Conservation (phyloP, 1,284 basidiomycete genomes). For the Cryptococcus deneoformans region DNA sequence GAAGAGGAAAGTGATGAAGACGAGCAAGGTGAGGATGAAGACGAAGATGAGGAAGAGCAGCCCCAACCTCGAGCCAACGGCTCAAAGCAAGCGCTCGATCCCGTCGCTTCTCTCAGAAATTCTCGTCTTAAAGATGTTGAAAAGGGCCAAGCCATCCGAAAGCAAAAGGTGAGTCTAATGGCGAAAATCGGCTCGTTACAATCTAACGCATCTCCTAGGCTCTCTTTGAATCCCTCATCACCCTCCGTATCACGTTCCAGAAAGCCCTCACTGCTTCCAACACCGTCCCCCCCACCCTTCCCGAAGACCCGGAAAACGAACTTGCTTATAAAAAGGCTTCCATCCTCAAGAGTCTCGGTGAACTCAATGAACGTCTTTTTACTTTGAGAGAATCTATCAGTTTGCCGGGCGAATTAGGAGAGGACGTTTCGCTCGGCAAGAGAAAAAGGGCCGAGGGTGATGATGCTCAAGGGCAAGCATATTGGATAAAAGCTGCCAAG, state of each 20-base stretch:
- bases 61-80: conserved; percentile 6
- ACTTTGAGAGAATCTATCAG: conserved; percentile 60
- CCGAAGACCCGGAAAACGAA: conserved; percentile 28
- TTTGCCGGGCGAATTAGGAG: conserved; percentile 25
- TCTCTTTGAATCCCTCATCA: conserved; percentile 78
- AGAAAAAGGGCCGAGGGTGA: conserved; percentile 20
- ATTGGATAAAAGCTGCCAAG: conserved; percentile 33
- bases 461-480: conserved; percentile 23
- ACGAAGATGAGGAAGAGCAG: conserved; percentile 49
- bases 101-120: conserved; percentile 50
- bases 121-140: conserved; percentile 50
- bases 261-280: conserved; percentile 63
- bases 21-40: conserved; percentile 49
- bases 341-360: conserved; percentile 31
- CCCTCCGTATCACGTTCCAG: conserved; percentile 83
- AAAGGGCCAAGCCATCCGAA: conserved; percentile 74
- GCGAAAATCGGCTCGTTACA: background rate
- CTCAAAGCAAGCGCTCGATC: conserved; percentile 40
- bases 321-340: conserved; percentile 23
- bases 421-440: conserved; percentile 15
- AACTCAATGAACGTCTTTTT: conserved; percentile 53
- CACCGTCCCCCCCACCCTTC: conserved; percentile 58
- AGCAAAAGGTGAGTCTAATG: conserved; percentile 65
- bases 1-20: conserved; percentile 53
- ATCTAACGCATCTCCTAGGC: conserved; percentile 52